Base-by-base conservation (phyloP, 805 yeast genomes). In the Metschnikowia kofuensis region DNA sequence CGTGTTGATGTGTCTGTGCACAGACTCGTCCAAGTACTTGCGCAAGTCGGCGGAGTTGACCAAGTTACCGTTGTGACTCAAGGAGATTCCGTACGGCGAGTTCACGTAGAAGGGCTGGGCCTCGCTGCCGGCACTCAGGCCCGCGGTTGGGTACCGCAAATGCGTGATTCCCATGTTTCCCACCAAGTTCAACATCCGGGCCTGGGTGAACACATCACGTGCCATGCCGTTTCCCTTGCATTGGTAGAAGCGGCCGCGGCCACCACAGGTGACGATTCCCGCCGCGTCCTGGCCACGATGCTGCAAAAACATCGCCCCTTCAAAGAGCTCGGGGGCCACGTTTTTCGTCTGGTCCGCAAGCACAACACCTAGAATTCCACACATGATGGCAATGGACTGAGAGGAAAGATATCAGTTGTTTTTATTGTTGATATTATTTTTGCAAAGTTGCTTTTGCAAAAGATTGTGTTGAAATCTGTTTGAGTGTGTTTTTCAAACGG, bases 221-320 rank as follows among this genome's bases (percentile, higher is more conserved):
- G 96, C 98, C 96, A 94, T 89, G 57, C 99, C 99, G 68, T 90
- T 92, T 61, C 99, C 99, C 73, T 94, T 94, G 69, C 99, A 94
- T 72, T 92, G 98, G 72, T 89, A 91, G 50, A 94, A 79, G 51
- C 99, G 79, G 55, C 98, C 99, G 53, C 92, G 83, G 40, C 86
- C 76, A 47, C 97, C 98, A 67, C 97, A 89, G 7, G 99, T 94
- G 26, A 89, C 94, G 47, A 94, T 92, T 55, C 99, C 99, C n/a
- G 97, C 97, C 10, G 99, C 99, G 67, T 94, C 99, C 73, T 94
- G 99, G 40, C 99, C 99, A 64, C 99, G 81, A 65, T 94, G 99
- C 66, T 94, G 99, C 53, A 94, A 75, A 67, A 86, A 92, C 72
- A 90, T 82, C 54, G 92, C 85, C 7, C 96, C 97, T 66, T 94